Evolutionary conservation across 768 basidiomycete genomes (phyloP).

Genomic region (Candolleomyces eurysporus): DNA sequence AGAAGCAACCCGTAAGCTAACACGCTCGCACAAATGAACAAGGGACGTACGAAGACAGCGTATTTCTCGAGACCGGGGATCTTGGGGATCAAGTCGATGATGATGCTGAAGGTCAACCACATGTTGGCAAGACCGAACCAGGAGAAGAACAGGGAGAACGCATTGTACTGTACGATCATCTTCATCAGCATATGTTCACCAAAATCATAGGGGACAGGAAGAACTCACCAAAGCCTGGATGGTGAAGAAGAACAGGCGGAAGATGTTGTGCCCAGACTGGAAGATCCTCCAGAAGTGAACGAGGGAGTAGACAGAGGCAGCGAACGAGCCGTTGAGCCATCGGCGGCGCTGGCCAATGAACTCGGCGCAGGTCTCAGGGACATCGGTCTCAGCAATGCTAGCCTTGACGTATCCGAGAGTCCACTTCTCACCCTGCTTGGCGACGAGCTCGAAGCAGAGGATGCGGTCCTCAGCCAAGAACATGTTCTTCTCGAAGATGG

Average conservation of each 20-base stretch:
- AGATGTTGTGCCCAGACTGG: slow-evolving; percentile 78
- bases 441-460: slow-evolving; percentile 94
- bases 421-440: slow-evolving; percentile 86
- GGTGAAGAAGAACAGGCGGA: slow-evolving; percentile 97
- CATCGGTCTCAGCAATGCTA: slow-evolving; percentile 94
- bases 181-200: neutral
- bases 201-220: neutral
- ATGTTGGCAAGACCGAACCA: slow-evolving; percentile 94
- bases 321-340: slow-evolving; percentile 96
- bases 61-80: slow-evolving; percentile 21
- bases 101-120: slow-evolving; percentile 93
- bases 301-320: slow-evolving; percentile 82
- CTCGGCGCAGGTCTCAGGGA: slow-evolving; percentile 90
- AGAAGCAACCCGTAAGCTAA: neutral
- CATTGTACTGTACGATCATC: slow-evolving; percentile 60
- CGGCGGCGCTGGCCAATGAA: slow-evolving; percentile 93
- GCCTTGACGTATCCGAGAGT: slow-evolving; percentile 90
- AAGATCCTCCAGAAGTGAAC: slow-evolving; percentile 92
- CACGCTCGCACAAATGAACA: neutral
- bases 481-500: slow-evolving; percentile 93
- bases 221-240: slow-evolving; percentile 79
- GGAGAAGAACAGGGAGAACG: slow-evolving; percentile 81
- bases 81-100: slow-evolving; percentile 78
- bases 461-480: slow-evolving; percentile 91
- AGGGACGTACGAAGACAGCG: slow-evolving; percentile 48